Evolutionary conservation across 2,329 filamentous ascomycete genomes (phyloP).

Genomic region (Coniochaeta ligniaria): DNA sequence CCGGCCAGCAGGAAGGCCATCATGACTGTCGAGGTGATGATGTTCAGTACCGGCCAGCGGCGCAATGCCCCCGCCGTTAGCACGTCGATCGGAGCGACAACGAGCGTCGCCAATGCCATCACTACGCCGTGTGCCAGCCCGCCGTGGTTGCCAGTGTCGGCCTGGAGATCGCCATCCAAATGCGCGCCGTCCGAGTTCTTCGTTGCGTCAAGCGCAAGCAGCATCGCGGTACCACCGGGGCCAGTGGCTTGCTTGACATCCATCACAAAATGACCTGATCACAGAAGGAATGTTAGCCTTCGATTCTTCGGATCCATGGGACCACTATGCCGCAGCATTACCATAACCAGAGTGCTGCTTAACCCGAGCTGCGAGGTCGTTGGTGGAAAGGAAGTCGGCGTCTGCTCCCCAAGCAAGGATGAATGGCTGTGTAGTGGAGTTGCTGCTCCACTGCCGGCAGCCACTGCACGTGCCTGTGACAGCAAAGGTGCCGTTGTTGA

Average conservation of each 20-base stretch:
- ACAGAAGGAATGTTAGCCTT: not conserved
- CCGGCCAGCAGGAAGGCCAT: constrained; percentile 13
- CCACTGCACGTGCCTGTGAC: constrained; percentile 15
- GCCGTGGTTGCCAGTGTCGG: constrained; percentile 6
- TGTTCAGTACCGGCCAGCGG: constrained; percentile 12
- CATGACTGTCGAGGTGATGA: constrained; percentile 9
- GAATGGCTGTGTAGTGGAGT: constrained; percentile 8
- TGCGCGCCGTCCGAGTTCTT: constrained; percentile 3
- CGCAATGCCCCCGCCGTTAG: constrained; percentile 10
- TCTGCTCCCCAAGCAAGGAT: constrained; percentile 16
- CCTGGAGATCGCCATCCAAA: not conserved
- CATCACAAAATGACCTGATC: constrained; percentile 11
- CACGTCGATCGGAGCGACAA: constrained; percentile 15
- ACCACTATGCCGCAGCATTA: not conserved
- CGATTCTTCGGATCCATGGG: not conserved
- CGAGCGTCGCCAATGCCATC: constrained; percentile 13
- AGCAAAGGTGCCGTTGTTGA: constrained; percentile 9
- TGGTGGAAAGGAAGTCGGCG: constrained; percentile 5
- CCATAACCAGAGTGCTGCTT: constrained; percentile 16
- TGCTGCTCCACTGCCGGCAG: constrained; percentile 5
- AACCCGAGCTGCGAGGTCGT: constrained; percentile 12
- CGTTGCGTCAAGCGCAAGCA: constrained; percentile 2
- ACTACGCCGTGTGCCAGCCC: constrained; percentile 17
- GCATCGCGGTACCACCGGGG: constrained; percentile 7
- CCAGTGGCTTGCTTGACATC: constrained; percentile 11